Conservation (phyloP, 208 protist genomes). For the Tritrichomonas musculus region DNA sequence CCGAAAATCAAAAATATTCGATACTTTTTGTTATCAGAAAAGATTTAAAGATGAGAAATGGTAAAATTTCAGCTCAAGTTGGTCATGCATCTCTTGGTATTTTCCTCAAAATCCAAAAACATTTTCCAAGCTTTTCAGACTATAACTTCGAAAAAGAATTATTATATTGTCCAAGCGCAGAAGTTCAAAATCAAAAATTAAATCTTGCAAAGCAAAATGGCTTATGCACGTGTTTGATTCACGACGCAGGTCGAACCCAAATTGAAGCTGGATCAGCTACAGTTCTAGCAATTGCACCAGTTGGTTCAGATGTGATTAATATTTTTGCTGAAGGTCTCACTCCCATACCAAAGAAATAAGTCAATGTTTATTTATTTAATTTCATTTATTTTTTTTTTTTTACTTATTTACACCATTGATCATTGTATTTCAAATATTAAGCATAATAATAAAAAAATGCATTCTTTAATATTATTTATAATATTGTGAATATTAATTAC, state of each 20-base stretch:
- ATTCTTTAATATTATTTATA: no score
- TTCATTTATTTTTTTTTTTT: no score
- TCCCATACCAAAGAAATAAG: neutral
- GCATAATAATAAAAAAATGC: no score
- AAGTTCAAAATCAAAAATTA: neutral
- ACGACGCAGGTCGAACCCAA: conserved; percentile 47
- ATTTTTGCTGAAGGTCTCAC: conserved; percentile 33
- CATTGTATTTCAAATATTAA: no score
- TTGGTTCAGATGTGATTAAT: conserved; percentile 18
- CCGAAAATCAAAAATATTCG: neutral
- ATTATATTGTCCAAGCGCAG: neutral
- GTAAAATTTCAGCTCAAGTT: neutral
- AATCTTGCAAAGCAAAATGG: neutral
- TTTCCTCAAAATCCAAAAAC: neutral
- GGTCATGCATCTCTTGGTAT: neutral
- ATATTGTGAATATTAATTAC: no score
- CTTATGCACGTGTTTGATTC: conserved; percentile 24
- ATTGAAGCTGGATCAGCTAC: conserved; percentile 45
- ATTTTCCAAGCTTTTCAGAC: neutral
- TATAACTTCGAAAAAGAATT: neutral
- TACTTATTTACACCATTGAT: no score
- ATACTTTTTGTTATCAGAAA: neutral
- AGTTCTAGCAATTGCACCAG: conserved; percentile 46
- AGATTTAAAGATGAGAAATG: neutral
- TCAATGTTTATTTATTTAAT: no score